phyloP scores from a whole-genome alignment of 306 rosid genomes.

The Cicer judaicum region DNA sequence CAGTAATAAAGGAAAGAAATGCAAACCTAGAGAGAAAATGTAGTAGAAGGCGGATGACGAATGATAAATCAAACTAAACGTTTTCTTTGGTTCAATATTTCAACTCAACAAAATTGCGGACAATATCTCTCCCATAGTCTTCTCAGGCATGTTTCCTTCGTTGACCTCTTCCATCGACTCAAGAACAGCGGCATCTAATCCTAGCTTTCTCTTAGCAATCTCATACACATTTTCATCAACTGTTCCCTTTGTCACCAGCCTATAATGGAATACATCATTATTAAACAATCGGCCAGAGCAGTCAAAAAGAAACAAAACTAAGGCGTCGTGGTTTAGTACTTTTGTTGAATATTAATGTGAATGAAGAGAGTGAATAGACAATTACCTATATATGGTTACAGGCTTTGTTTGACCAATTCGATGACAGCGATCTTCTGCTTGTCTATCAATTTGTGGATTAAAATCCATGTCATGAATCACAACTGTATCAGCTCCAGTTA shows the following conservation, averaged over 20 bases:
- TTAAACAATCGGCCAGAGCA: constrained; percentile 8
- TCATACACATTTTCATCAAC: constrained; percentile 96
- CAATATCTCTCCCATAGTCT: constrained; percentile 97
- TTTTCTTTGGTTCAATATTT: constrained; percentile 26
- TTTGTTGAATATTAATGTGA: neutral
- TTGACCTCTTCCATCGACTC: constrained; percentile 77
- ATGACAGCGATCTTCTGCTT: constrained; percentile 97
- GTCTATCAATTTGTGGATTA: constrained; percentile 94
- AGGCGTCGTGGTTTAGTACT: neutral
- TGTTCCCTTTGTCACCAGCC: constrained; percentile 86
- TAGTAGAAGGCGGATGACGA: neutral
- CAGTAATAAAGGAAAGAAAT: neutral
- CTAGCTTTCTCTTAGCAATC: constrained; percentile 92
- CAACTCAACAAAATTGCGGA: constrained; percentile 80
- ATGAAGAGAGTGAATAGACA: constrained; percentile 28
- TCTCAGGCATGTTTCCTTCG: constrained; percentile 80
- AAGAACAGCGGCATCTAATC: constrained; percentile 93
- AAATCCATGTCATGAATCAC: constrained; percentile 98
- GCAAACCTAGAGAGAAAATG: neutral
- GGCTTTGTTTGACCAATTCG: constrained; percentile 92
- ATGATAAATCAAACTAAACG: neutral
- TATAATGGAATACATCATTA: constrained; percentile 45
- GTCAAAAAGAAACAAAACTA: neutral
- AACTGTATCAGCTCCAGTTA: constrained; percentile 91
- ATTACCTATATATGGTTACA: constrained; percentile 84